These are phyloP conservation scores for Fusarium nygamai DNA, from an alignment of 2,329 filamentous ascomycete species.

Conservation along the genomic window DNA sequence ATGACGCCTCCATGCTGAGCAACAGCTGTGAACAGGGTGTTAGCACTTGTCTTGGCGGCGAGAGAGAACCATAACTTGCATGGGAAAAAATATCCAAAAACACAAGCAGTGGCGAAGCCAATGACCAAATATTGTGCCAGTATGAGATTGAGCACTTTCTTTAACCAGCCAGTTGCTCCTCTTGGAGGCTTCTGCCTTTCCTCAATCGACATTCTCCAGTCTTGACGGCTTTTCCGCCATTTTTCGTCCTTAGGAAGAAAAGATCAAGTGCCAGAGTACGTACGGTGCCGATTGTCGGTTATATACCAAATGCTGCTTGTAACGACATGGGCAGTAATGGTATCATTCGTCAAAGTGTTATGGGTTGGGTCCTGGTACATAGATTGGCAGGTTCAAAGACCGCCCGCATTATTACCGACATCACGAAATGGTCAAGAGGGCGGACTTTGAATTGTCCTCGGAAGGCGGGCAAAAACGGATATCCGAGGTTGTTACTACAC, in stretches of 20 bases:
- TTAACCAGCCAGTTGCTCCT: constrained; percentile 19
- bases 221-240: constrained; percentile 1
- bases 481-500: background rate
- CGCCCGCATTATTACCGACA: constrained; percentile 39
- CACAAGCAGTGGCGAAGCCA: constrained; percentile 64
- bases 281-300: background rate
- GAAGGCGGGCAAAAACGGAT: background rate
- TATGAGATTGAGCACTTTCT: constrained; percentile 48
- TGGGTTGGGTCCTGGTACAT: constrained; percentile 9
- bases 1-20: constrained; percentile 59
- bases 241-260: background rate
- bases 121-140: constrained; percentile 73
- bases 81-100: constrained; percentile 57
- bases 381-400: constrained; percentile 7
- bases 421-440: constrained; percentile 9
- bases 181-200: constrained; percentile 16
- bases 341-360: constrained; percentile 13
- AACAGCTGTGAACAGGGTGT: constrained; percentile 50
- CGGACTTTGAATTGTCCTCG: constrained; percentile 34
- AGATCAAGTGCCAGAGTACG: background rate
- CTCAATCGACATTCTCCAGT: constrained; percentile 27
- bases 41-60: background rate
- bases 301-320: background rate
- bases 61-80: constrained; percentile 45
- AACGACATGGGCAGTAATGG: background rate